A percentile compares a stretch with the other conserved stretches of the same genome.
Evolutionary conservation across 208 protist species (phyloP).

Genomic region (Leishmania guyanensis): DNA sequence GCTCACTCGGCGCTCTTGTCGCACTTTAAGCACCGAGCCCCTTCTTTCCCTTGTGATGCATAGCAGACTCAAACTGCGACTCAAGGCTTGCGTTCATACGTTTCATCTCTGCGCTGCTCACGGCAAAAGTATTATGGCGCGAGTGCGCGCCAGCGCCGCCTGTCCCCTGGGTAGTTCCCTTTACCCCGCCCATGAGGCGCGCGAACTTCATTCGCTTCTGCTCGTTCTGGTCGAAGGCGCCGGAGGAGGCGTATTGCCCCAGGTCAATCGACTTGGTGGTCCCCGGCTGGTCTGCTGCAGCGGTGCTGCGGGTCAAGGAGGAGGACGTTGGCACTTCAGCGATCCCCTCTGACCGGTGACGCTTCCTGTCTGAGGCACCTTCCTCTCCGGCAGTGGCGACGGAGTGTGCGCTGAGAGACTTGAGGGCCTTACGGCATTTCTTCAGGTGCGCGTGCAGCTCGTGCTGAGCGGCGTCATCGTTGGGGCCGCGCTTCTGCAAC

Average conservation of each 20-base stretch:
- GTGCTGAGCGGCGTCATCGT: background rate
- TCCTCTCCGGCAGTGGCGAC: background rate
- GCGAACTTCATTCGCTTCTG: conserved; percentile 78
- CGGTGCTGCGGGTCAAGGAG: background rate
- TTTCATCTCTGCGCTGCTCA: conserved; percentile 39
- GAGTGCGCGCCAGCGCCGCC: background rate
- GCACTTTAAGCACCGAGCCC: conserved; percentile 64
- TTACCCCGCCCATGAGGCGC: conserved; percentile 82
- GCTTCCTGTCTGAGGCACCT: conserved; percentile 13
- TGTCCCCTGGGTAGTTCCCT: conserved; percentile 8
- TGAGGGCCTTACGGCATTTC: conserved; percentile 52
- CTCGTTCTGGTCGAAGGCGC: conserved; percentile 56
- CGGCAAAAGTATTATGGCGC: conserved; percentile 54
- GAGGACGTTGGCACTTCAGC: conserved; percentile 1
- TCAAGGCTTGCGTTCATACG: conserved; percentile 70
- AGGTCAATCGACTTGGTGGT: conserved; percentile 36
- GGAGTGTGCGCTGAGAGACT: conserved; percentile 18
- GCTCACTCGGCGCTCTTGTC: background rate
- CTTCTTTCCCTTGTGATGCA: conserved; percentile 69
- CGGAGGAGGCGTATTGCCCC: conserved; percentile 70
- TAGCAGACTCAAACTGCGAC: conserved; percentile 62
- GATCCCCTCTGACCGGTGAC: conserved; percentile 13
- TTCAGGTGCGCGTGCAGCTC: conserved; percentile 32
- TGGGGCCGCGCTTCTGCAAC: conserved; percentile 1
- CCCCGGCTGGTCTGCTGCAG: background rate